Evolutionary conservation across 1,284 basidiomycete species (phyloP), one percentile per base, ranked within the genome.

Genomic region (Porogramme epimiltina): DNA sequence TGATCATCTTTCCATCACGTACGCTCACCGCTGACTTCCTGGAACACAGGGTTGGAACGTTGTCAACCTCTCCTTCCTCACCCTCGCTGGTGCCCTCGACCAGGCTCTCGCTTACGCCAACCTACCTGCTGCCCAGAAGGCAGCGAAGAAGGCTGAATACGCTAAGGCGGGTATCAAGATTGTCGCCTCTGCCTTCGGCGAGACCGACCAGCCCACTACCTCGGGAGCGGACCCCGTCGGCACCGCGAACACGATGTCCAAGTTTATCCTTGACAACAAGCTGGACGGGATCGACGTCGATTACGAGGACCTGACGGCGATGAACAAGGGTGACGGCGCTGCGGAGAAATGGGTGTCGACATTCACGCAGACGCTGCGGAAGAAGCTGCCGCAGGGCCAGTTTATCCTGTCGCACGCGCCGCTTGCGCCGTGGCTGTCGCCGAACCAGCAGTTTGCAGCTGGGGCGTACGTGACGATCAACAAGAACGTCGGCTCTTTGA

Each of bases 391-490:
- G 3, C 55, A 55, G 24, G 68, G 70, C 31, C 60, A 69, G 42
- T 73, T 65, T 60, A 67, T 73, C 52, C 46, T 73, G 43, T 69
- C 68, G 5, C 71, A 73, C 51, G 71, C 71, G 33, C 71, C 80
- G 39, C 74, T 81, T 34, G 80, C 81, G 13, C 79, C 80, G 15
- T 82, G 80, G 79, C 81, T 83, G 66, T 71, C 77, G 24, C 75
- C 77, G 3, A 70, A 58, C 23, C 66, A 55, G 43, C 68, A 62
- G 45, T 83, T 74, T 70, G 69, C 72, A 22, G 80, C 78, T n/a
- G 84, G 85, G 47, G 84, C 79, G 18, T 87, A 87, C 65, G 72
- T 85, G 37, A 76, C 70, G 40, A 77, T 84, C 34, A 68, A 87
- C 66, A 58, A 69, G 45, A 62, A 69, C 16, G 84, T 87, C 22